Percentiles rank a stretch among this genome's conserved stretches.
Evolutionary conservation across 768 basidiomycete species (phyloP).

Genomic region (Leccinum variicolor): DNA sequence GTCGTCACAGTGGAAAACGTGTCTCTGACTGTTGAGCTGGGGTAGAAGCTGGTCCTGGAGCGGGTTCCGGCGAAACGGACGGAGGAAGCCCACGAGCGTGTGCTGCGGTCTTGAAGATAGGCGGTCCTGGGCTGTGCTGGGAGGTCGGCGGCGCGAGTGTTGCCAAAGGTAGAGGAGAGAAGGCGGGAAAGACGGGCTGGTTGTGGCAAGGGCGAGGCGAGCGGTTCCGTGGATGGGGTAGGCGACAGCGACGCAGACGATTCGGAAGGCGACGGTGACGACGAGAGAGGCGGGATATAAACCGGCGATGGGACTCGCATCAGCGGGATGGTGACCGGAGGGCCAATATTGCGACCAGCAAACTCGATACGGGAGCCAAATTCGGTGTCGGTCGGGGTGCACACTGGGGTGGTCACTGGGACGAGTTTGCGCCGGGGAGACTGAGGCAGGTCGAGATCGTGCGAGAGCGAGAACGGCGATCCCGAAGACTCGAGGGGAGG

Average conservation of each 20-base stretch:
- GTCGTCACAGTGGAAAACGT: constrained; percentile 23
- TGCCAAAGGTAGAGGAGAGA: constrained; percentile 20
- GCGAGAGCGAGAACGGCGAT: constrained; percentile 2
- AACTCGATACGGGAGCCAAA: constrained; percentile 13
- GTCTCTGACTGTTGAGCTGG: constrained; percentile 7
- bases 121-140: constrained; percentile 15
- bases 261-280: constrained; percentile 11
- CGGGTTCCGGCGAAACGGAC: constrained; percentile 8
- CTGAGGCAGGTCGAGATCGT: constrained; percentile 11
- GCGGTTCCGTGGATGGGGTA: constrained; percentile 13
- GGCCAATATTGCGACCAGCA: background rate
- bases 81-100: background rate
- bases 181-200: constrained; percentile 19
- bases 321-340: background rate
- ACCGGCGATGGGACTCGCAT: constrained; percentile 21
- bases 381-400: constrained; percentile 20
- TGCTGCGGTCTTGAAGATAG: constrained; percentile 12
- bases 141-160: background rate
- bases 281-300: constrained; percentile 20
- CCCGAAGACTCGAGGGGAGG: constrained; percentile 5
- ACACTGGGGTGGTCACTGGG: constrained; percentile 15
- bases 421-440: constrained; percentile 13
- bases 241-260: constrained; percentile 13
- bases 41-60: constrained; percentile 16
- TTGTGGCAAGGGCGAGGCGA: constrained; percentile 1